Evolutionary conservation across 2,329 filamentous ascomycete species (phyloP), one percentile per base, ranked within the genome.

Genomic region (Penicillium paneum): DNA sequence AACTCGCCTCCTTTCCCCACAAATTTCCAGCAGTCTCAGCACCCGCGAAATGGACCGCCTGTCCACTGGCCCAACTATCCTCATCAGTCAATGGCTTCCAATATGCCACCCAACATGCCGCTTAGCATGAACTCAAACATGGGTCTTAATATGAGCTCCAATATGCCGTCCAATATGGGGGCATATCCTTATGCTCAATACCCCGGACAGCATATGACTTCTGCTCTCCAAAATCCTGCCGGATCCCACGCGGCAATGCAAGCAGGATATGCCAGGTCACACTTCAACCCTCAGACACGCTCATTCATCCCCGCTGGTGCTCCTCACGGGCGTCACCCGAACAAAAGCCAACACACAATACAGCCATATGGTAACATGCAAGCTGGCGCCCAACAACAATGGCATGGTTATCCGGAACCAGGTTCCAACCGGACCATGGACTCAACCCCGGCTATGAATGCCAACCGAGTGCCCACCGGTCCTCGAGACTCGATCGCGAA

Each of bases 231-330:
- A 57, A 89, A 89, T 64, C 83, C 86, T 8, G 86, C 89, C 71
- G 84, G 83, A 54, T 88, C 91, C 67, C 90, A 96, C 69, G 89
- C 91, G 6, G 89, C 90, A 6, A 85, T 95, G 53, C 90, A 91
- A 13, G 90, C 90, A 34, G 94, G 88, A 73, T 95, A 84, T 69
- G 90, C 89, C 67, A 83, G 91, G 54, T 90, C 91, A 64, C 85
- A 88, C 12, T 97, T 97, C 77, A 97, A 97, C 68, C 93, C 92
- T 0, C 92, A 96, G 75, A 97, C 90, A 15, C 90, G 96, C 67
- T 89, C 92, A 0, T 97, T 97, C 72, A 84, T 96, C 24, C 93
- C 93, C 1, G 81, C 79, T 48, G 78, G 83, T 40, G 63, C 66
- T 31, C 57, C 69, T 34, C 58, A 66, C 13, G 49, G 62, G 12